Base-by-base conservation (phyloP, 495 filamentous ascomycete genomes). In the Cryomyces antarcticus region DNA sequence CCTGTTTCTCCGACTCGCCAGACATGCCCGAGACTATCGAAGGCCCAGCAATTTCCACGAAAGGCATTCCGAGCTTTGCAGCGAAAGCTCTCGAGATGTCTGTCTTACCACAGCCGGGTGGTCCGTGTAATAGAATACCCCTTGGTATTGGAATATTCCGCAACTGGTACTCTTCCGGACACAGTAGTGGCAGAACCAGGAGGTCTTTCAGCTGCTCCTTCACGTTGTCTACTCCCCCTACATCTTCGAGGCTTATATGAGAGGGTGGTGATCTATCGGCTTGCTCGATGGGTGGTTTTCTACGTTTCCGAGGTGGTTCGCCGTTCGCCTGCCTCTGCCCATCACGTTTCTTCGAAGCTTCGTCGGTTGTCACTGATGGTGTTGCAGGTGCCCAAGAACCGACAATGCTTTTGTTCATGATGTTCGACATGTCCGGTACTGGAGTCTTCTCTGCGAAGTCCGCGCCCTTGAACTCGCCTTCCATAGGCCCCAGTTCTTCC, bases 101-200 rank as follows among this genome's bases (percentile, higher is more conserved):
- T 0, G 88, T 96, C 61, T 96, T 96, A 45, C 88, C 88, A 54
- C 89, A 95, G 13, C 88, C 88, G 3, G 89, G 86, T 5, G 88
- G 89, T 0, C 88, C 88, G 62, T 95, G 84, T 7, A 96, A 64
- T 24, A 96, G 64, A 10, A 96, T 81, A 46, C 87, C 88, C n/a
- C 85, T 75, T 38, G 84, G 80, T 33, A 82, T 73, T 36, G 79
- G 78, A 31, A 78, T 68, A 37, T 71, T 69, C 13, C 70, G 70
- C 3, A 59, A 57, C 27, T 65, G 48, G 52, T 73, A 78, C 75
- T 53, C 79, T 44, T 76, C 65, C 0, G 77, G 70, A 28, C 63
- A 67, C 41, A 70, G 58, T 52, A 95, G 74, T 7, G 89, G 88
- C 45, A 88, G 68, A 36, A 85, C 81, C 5, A 95, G 69, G 38